Percentiles rank a stretch among this genome's conserved stretches.
Conservation (phyloP, 768 basidiomycete species). For the Myochromella boudieri region DNA sequence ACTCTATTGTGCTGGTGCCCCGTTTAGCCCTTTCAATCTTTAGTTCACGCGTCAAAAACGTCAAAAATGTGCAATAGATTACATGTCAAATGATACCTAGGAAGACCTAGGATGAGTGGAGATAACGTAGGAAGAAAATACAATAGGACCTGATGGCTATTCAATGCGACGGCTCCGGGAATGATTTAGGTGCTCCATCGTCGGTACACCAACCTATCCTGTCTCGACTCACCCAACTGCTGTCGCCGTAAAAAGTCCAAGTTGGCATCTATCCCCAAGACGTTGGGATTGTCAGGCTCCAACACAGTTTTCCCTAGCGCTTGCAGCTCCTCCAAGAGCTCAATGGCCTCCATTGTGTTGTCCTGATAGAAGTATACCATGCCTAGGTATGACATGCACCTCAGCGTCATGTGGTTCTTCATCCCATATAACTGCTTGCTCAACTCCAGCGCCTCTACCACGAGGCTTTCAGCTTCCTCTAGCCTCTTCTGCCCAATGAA, state of each 20-base stretch:
- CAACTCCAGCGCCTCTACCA: not conserved
- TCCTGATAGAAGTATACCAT: not conserved
- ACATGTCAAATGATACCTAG: too few species aligned
- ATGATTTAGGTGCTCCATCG: not conserved
- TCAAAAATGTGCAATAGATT: too few species aligned
- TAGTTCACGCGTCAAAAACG: too few species aligned
- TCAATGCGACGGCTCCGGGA: too few species aligned
- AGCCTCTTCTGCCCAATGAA: not conserved
- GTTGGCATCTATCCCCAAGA: not conserved
- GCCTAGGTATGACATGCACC: not conserved
- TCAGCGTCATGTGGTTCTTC: not conserved
- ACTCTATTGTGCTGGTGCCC: too few species aligned
- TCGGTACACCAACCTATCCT: not conserved
- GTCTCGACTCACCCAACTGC: too few species aligned
- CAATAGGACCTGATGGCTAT: too few species aligned
- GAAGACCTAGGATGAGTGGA: too few species aligned
- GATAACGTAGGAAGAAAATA: too few species aligned
- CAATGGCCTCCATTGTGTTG: not conserved
- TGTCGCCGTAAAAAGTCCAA: not conserved
- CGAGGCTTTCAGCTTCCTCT: not conserved
- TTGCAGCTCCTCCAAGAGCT: not conserved
- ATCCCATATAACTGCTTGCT: not conserved
- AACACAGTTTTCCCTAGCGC: not conserved
- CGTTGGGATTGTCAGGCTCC: not conserved
- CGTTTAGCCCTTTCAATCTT: too few species aligned